Evolutionary conservation across 2,329 filamentous ascomycete species (phyloP).

Genomic region (Verticillium tricorpus): DNA sequence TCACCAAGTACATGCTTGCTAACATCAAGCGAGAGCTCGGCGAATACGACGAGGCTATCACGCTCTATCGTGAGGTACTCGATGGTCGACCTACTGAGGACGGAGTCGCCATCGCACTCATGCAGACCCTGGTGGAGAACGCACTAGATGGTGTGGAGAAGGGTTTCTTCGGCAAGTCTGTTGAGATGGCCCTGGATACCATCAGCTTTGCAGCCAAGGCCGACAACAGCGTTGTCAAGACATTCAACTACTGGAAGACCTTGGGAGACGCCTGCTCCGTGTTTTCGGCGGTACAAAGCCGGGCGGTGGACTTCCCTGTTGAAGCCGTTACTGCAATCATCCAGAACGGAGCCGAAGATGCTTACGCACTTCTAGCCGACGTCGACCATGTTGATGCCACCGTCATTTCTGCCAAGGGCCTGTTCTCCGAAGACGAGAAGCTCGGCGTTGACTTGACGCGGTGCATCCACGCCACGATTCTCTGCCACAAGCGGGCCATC

Average conservation of each 20-base stretch:
- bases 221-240: slow-evolving; percentile 55
- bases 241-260: slow-evolving; percentile 95
- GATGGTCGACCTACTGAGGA: slow-evolving; percentile 66
- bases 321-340: slow-evolving; percentile 56
- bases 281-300: slow-evolving; percentile 73
- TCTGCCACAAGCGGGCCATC: slow-evolving; percentile 85
- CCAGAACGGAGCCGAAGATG: slow-evolving; percentile 42
- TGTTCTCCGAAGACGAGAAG: slow-evolving; percentile 42
- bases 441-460: slow-evolving; percentile 47
- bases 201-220: slow-evolving; percentile 64
- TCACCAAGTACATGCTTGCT: slow-evolving; percentile 92
- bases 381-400: slow-evolving; percentile 59
- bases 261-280: slow-evolving; percentile 84
- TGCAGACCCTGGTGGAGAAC: slow-evolving; percentile 84
- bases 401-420: slow-evolving; percentile 38
- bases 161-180: slow-evolving; percentile 80
- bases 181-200: slow-evolving; percentile 63
- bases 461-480: slow-evolving; percentile 66
- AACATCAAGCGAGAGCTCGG: slow-evolving; percentile 91
- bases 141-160: slow-evolving; percentile 73
- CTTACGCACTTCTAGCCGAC: slow-evolving; percentile 60
- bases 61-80: slow-evolving; percentile 71
- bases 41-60: slow-evolving; percentile 80
- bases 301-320: slow-evolving; percentile 57
- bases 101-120: slow-evolving; percentile 79